phyloP scores from a whole-genome alignment of 345 rosid species.

The Carallia pectinifolia region DNA sequence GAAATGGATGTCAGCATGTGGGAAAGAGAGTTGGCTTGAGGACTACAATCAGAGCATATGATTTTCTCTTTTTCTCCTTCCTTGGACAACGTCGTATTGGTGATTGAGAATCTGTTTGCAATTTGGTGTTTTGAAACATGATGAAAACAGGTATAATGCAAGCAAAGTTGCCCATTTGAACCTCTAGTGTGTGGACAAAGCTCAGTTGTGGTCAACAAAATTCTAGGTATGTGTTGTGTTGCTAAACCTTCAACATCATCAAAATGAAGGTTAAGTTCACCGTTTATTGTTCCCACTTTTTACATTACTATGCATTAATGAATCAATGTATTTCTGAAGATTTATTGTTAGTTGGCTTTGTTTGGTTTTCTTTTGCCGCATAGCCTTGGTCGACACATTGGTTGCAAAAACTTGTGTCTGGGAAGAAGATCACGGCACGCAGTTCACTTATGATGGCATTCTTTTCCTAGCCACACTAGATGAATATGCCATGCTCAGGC shows the following conservation, averaged over 20 bases:
- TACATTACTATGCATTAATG: no score
- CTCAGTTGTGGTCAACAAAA: conserved; percentile 90
- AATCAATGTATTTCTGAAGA: neutral
- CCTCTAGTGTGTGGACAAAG: conserved; percentile 98
- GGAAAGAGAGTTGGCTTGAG: conserved; percentile 99
- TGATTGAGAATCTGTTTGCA: neutral
- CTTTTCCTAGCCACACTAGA: conserved; percentile 93
- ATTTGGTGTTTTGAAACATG: conserved; percentile 47
- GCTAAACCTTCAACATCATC: neutral
- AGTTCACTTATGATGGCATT: conserved; percentile 85
- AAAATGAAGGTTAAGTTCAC: no score
- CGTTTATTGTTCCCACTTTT: no score
- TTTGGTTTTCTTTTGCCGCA: conserved; percentile 13
- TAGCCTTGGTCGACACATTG: conserved; percentile 81
- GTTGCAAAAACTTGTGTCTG: conserved; percentile 83
- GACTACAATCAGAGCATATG: conserved; percentile 75
- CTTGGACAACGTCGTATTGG: neutral
- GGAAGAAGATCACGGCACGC: conserved; percentile 69
- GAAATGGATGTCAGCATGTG: conserved; percentile 99
- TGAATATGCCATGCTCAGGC: conserved; percentile 90
- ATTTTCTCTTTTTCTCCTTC: neutral
- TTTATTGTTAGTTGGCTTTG: conserved; percentile 6
- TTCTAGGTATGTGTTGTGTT: conserved; percentile 62
- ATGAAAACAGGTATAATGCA: conserved; percentile 92
- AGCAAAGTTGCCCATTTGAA: conserved; percentile 97